phyloP scores from a whole-genome alignment of 2,329 filamentous ascomycete species.

The Paradendryphiella salina region DNA sequence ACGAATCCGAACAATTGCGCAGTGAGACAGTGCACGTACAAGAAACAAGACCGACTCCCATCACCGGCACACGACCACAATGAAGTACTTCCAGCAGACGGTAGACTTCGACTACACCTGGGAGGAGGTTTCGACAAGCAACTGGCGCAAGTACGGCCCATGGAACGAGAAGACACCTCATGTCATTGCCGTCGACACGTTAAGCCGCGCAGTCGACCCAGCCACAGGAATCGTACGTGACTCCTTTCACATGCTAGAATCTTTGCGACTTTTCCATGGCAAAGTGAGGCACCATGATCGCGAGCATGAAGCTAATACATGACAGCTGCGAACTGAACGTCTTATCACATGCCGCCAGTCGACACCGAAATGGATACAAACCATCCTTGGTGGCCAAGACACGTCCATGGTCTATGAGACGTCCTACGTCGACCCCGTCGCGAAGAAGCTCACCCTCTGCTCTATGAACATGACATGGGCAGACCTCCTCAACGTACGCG shows the following conservation, averaged over 20 bases:
- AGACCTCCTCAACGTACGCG: constrained; percentile 87
- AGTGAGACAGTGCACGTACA: constrained; percentile 6
- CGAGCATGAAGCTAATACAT: constrained; percentile 16
- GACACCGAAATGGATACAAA: constrained; percentile 79
- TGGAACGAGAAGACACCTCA: constrained; percentile 99
- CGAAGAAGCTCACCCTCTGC: constrained; percentile 93
- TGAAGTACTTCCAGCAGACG: constrained; percentile 94
- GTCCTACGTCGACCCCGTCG: constrained; percentile 83
- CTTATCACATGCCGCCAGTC: constrained; percentile 65
- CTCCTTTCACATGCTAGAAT: constrained; percentile 17
- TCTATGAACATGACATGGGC: constrained; percentile 92
- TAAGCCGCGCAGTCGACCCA: constrained; percentile 70
- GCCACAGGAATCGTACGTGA: constrained; percentile 66
- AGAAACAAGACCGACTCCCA: background rate
- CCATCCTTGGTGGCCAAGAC: constrained; percentile 76
- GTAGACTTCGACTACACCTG: constrained; percentile 97
- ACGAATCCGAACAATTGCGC: background rate
- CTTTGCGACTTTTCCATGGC: constrained; percentile 1
- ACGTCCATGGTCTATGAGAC: constrained; percentile 92
- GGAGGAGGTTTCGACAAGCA: constrained; percentile 95
- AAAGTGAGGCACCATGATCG: background rate
- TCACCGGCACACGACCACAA: constrained; percentile 48
- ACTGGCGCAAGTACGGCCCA: constrained; percentile 98
- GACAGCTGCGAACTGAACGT: constrained; percentile 69
- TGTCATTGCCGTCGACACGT: constrained; percentile 91